Base-by-base conservation (phyloP, 139 green algal species). In the Volvox africanus region DNA sequence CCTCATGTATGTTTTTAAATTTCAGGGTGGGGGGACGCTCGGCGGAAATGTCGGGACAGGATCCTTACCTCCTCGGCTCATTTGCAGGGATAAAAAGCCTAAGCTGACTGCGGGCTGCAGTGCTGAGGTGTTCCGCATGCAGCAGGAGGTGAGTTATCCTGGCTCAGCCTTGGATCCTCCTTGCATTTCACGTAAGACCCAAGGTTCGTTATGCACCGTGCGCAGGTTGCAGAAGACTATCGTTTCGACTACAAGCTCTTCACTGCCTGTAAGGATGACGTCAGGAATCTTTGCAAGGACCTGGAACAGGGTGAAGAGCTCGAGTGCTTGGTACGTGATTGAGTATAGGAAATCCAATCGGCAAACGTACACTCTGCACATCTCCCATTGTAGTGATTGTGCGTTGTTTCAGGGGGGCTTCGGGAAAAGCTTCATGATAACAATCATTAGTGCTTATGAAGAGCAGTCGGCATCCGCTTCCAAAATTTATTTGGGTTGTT, bases 171-270 rank as follows among this genome's bases (percentile, higher is more conserved):
- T 55, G 44, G 9, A 14, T 14, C 44, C 65, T 24, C 62, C 62
- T 11, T 73, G 24, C 6, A 73, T 28, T 30, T 12, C 21, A 6
- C 65, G 9, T 73, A 28, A 30, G 11, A 73, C 65, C 65, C 65
- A 9, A 24, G 65, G 65, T 73, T 73, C 11, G 65, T 73, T 30
- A 16, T 11, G 65, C 65, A 24, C 65, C 65, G 65, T 24, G 65
- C 65, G 21, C 82, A 97, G 93, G 93, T 94, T 61, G 92, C 93
- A 12, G 92, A 97, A 89, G 95, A 98, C 91, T 97, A 95, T 86
- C 80, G 94, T 11, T 61, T 91, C 0, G 96, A 98, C 76, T 93
- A 95, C 32, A 92, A 95, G 89, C 92, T 98, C 80, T 94, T 92
- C 71, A 85, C 62, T 0, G 89, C 88, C 9, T 98, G 96, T 93